Evolutionary conservation across 2,329 filamentous ascomycete species (phyloP).

Genomic region (Chaetomium globosum): DNA sequence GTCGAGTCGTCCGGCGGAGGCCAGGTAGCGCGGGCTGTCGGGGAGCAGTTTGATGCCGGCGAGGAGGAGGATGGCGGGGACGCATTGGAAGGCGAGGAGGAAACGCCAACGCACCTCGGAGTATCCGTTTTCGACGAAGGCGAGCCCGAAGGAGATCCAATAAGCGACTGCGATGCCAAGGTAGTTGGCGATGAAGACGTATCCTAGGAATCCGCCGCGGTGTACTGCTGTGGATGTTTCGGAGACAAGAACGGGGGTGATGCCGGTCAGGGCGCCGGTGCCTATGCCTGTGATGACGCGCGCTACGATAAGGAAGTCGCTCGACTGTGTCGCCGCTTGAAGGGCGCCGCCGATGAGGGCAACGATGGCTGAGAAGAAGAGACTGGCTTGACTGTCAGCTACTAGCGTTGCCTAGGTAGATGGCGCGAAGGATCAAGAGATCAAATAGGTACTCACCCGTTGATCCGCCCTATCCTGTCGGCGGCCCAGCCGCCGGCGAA

Average conservation of each 20-base stretch:
- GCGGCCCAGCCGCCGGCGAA: conserved; percentile 54
- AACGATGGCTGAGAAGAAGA: conserved; percentile 52
- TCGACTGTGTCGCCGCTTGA: conserved; percentile 49
- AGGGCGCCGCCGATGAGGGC: conserved; percentile 54
- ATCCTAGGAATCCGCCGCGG: conserved; percentile 51
- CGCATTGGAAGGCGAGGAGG: conserved; percentile 46
- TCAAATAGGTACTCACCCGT: conserved; percentile 31
- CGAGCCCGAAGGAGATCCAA: conserved; percentile 46
- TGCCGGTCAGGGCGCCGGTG: conserved; percentile 54
- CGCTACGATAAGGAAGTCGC: conserved; percentile 53
- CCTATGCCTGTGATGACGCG: conserved; percentile 56
- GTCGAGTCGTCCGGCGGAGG: conserved; percentile 35
- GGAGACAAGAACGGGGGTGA: conserved; percentile 53
- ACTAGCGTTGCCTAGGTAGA: too few relatives aligned
- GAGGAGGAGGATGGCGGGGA: conserved; percentile 48
- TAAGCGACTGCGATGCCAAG: conserved; percentile 51
- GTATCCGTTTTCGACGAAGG: conserved; percentile 37
- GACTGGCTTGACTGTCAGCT: conserved; percentile 37
- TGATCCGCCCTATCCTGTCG: conserved; percentile 58
- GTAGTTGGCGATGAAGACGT: conserved; percentile 57
- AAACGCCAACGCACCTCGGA: conserved; percentile 43
- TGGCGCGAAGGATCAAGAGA: neutral
- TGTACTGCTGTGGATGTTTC: conserved; percentile 52
- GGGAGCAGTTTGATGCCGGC: conserved; percentile 48
- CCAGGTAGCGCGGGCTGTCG: conserved; percentile 48